Evolutionary conservation across 352 stramenopile species (phyloP).

Genomic region (Thalassiosira sp.): DNA sequence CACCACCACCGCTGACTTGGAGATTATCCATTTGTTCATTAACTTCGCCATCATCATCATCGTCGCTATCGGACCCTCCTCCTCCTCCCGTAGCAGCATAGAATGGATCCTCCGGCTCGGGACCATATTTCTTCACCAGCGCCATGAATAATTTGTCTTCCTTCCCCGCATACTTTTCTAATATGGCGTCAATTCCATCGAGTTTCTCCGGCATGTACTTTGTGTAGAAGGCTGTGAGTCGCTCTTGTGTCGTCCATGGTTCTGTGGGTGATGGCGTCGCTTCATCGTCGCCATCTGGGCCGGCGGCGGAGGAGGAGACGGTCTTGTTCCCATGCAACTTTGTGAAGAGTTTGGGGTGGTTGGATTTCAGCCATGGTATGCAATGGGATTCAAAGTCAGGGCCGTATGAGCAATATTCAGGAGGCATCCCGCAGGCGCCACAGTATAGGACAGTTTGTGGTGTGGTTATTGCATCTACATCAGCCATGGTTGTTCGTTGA

Average conservation of each 20-base stretch:
- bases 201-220: slow-evolving; percentile 82
- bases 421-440: slow-evolving; percentile 77
- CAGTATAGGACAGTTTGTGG: slow-evolving; percentile 71
- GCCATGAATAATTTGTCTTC: slow-evolving; percentile 83
- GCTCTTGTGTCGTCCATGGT: slow-evolving; percentile 76
- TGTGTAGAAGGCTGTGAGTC: slow-evolving; percentile 78
- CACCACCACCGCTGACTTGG: slow-evolving; percentile 21
- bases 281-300: neutral
- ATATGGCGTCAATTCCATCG: slow-evolving; percentile 63
- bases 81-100: slow-evolving; percentile 43
- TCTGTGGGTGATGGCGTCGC: slow-evolving; percentile 20
- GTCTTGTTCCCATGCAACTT: slow-evolving; percentile 38
- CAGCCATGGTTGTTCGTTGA: no score
- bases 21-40: slow-evolving; percentile 31
- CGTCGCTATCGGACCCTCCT: slow-evolving; percentile 33
- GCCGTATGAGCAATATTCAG: slow-evolving; percentile 82
- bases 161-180: slow-evolving; percentile 83
- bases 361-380: slow-evolving; percentile 72
- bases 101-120: slow-evolving; percentile 81
- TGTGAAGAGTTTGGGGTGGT: slow-evolving; percentile 61
- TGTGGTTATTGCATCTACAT: no score
- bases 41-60: slow-evolving; percentile 37
- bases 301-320: neutral
- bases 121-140: slow-evolving; percentile 81
- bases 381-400: slow-evolving; percentile 82